phyloP scores from a whole-genome alignment of 768 basidiomycete species.

The Tulasnella sp. region DNA sequence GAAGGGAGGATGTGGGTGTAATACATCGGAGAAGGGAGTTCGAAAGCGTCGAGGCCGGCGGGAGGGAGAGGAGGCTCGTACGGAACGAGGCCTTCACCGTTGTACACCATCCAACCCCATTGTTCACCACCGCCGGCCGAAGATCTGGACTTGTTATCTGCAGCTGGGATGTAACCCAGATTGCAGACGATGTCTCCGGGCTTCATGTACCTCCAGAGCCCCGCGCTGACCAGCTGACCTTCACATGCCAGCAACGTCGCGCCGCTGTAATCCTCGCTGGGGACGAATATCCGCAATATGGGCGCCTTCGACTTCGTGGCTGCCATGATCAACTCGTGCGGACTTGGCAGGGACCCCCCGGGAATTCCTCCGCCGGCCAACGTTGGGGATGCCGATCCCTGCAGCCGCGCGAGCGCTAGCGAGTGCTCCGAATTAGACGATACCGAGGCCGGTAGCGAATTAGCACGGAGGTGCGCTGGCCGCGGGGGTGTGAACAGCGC shows the following conservation, averaged over 20 bases:
- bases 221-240: constrained; percentile 65
- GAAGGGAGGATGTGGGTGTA: constrained; percentile 66
- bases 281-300: constrained; percentile 73
- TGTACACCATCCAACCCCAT: constrained; percentile 73
- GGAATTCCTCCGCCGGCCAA: neutral
- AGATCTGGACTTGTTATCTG: constrained; percentile 44
- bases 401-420: neutral
- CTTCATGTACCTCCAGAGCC: constrained; percentile 75
- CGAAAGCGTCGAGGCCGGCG: constrained; percentile 53
- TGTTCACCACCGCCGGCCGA: constrained; percentile 36
- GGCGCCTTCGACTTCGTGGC: constrained; percentile 69
- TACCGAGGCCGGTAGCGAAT: constrained; percentile 11
- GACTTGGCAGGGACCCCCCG: constrained; percentile 41
- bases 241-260: constrained; percentile 60
- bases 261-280: constrained; percentile 54
- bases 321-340: constrained; percentile 67
- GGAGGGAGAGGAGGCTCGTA: constrained; percentile 59
- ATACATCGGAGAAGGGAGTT: constrained; percentile 73
- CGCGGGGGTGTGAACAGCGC: constrained; percentile 6
- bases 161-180: constrained; percentile 66
- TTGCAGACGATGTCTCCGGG: constrained; percentile 80
- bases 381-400: neutral
- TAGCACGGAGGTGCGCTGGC: constrained; percentile 21
- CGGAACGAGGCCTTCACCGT: constrained; percentile 63
- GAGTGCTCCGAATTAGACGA: constrained; percentile 23